These are phyloP conservation scores for Aspergillus tubingensis DNA, from an alignment of 2,329 filamentous ascomycete species.

Conservation along the genomic window DNA sequence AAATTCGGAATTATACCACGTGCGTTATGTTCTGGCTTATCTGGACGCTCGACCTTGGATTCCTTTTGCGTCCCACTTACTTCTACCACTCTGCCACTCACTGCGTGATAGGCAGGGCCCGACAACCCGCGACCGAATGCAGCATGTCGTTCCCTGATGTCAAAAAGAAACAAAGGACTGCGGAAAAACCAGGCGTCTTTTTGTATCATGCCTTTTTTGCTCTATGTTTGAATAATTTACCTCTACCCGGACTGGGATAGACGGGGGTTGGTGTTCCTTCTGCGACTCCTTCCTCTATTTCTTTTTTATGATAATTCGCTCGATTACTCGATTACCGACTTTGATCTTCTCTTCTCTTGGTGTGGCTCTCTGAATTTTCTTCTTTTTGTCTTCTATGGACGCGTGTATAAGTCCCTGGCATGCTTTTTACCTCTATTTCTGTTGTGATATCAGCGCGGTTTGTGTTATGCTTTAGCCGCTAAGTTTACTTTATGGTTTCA, in stretches of 20 bases:
- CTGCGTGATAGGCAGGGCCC: neutral
- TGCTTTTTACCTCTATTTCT: slow-evolving; percentile 20
- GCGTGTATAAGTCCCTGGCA: slow-evolving; percentile 23
- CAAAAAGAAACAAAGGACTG: neutral
- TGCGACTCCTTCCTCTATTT: slow-evolving; percentile 14
- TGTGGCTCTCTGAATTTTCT: slow-evolving; percentile 21
- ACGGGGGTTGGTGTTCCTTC: slow-evolving; percentile 9
- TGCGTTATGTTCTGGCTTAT: slow-evolving; percentile 23
- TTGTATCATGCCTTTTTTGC: slow-evolving; percentile 4
- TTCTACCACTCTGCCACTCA: neutral
- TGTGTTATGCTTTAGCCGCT: slow-evolving; percentile 10
- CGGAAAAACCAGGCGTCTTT: neutral
- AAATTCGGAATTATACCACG: slow-evolving; percentile 33
- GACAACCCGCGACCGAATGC: slow-evolving; percentile 1
- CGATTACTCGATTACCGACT: neutral
- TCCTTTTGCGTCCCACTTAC: neutral
- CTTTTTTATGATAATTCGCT: slow-evolving; percentile 22
- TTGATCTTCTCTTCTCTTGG: slow-evolving; percentile 15
- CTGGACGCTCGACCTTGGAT: slow-evolving; percentile 19
- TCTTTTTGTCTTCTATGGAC: slow-evolving; percentile 23
- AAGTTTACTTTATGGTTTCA: slow-evolving; percentile 8
- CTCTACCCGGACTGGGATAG: slow-evolving; percentile 1
- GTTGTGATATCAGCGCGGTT: slow-evolving; percentile 26
- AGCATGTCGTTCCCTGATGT: neutral
- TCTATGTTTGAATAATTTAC: slow-evolving; percentile 15